These are phyloP conservation scores for Pseudomassariella vexata DNA, from an alignment of 2,329 filamentous ascomycete species.

Conservation along the genomic window DNA sequence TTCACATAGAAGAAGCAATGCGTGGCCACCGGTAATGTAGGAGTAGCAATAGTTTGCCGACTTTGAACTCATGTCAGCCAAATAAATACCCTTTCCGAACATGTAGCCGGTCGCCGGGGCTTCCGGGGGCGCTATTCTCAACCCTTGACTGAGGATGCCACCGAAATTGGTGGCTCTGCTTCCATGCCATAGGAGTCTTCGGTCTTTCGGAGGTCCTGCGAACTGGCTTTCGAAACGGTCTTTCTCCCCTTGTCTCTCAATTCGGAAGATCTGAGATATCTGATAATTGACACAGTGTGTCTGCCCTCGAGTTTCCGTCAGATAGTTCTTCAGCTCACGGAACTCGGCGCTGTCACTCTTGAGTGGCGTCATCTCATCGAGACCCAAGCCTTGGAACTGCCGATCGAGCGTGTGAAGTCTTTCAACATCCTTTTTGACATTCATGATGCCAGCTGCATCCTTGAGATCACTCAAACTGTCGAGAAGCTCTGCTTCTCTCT, in stretches of 20 bases:
- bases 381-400: conserved; percentile 64
- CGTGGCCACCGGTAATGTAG: conserved; percentile 58
- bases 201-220: conserved; percentile 48
- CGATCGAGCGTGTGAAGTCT: conserved; percentile 62
- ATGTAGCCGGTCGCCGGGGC: conserved; percentile 77
- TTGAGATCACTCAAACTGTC: conserved; percentile 84
- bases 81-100: conserved; percentile 87
- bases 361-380: conserved; percentile 73
- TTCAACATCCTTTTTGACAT: conserved; percentile 43
- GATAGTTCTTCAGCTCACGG: conserved; percentile 57
- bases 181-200: conserved; percentile 82
- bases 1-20: conserved; percentile 76
- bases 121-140: conserved; percentile 83
- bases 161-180: conserved; percentile 79
- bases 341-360: conserved; percentile 57
- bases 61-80: conserved; percentile 81
- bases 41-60: conserved; percentile 71
- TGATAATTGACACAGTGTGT: conserved; percentile 59
- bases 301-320: conserved; percentile 57
- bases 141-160: conserved; percentile 79
- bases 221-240: conserved; percentile 58
- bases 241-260: conserved; percentile 68
- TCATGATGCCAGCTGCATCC: conserved; percentile 73
- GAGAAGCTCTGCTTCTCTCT: conserved; percentile 72
- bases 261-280: conserved; percentile 74